Conservation (phyloP, 176 grass and related monocot genomes). For the Puya raimondii region DNA sequence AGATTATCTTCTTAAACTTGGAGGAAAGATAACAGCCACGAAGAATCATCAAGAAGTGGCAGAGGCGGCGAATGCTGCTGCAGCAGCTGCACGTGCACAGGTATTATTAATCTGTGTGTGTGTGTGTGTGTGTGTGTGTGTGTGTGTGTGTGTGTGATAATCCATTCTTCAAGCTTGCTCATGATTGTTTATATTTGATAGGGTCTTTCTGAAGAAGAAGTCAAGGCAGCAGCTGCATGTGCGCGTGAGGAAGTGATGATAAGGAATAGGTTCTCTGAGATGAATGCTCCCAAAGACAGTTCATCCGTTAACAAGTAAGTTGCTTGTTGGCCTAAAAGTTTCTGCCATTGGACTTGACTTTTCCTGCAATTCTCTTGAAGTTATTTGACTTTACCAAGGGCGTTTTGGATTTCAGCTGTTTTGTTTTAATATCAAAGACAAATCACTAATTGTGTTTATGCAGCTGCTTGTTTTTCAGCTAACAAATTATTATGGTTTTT, state of each 20-base stretch:
- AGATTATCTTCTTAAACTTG: slow-evolving; percentile 95
- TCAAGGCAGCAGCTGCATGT: slow-evolving; percentile 78
- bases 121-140: neutral
- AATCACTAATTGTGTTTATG: slow-evolving; percentile 3
- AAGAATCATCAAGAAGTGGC: slow-evolving; percentile 89
- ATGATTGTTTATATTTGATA: slow-evolving; percentile 29
- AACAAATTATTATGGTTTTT: slow-evolving; percentile 13
- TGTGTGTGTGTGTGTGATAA: neutral
- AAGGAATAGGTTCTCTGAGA: slow-evolving; percentile 93
- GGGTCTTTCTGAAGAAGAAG: slow-evolving; percentile 95
- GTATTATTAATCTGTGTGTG: slow-evolving; percentile 31
- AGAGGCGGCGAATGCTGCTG: slow-evolving; percentile 78
- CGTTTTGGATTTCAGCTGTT: neutral
- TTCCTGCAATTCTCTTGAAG: neutral
- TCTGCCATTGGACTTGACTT: neutral
- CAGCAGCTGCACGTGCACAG: slow-evolving; percentile 79
- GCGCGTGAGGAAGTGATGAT: slow-evolving; percentile 98
- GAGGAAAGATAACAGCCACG: slow-evolving; percentile 87
- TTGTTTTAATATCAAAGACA: neutral
- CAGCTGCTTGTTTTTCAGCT: neutral
- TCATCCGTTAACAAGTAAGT: slow-evolving; percentile 89
- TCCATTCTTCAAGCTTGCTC: neutral
- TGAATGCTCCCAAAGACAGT: slow-evolving; percentile 93
- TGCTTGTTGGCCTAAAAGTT: neutral
- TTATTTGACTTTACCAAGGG: neutral